Evolutionary conservation across 2,329 filamentous ascomycete genomes (phyloP).

Genomic region (Calonectria montana): DNA sequence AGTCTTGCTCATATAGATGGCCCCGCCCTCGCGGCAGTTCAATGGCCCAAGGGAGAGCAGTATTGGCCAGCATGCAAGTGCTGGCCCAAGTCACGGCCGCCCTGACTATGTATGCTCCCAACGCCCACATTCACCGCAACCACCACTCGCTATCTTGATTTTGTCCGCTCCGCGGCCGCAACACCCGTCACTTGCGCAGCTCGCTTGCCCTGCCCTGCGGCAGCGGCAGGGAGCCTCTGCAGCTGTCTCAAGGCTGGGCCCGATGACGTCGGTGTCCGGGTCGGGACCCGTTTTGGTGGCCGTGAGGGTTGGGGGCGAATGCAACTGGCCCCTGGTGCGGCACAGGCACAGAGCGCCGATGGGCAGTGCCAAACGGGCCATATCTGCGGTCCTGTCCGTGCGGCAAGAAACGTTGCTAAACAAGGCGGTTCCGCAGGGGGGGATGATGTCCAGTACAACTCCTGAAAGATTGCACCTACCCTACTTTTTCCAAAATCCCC

Average conservation of each 20-base stretch:
- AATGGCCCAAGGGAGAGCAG: conserved; percentile 23
- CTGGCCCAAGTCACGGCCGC: conserved; percentile 24
- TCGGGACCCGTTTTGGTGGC: conserved; percentile 15
- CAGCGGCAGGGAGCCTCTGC: conserved; percentile 26
- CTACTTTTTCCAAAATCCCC: no score
- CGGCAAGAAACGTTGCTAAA: conserved; percentile 31
- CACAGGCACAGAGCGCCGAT: conserved; percentile 22
- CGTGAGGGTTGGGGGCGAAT: conserved; percentile 9
- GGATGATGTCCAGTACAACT: no score
- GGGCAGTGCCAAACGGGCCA: conserved; percentile 20
- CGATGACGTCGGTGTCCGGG: conserved; percentile 29
- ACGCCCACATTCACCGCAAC: conserved; percentile 27
- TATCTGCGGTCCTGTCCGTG: conserved; percentile 32
- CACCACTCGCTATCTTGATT: conserved; percentile 21
- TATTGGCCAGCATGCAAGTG: conserved; percentile 33
- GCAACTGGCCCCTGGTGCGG: conserved; percentile 29
- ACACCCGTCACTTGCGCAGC: conserved; percentile 18
- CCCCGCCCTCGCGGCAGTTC: conserved; percentile 21
- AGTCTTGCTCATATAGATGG: conserved; percentile 12
- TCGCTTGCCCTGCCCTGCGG: conserved; percentile 31
- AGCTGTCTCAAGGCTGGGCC: conserved; percentile 28
- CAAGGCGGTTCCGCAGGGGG: conserved; percentile 24
- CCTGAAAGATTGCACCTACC: no score
- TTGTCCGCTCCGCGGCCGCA: conserved; percentile 27
- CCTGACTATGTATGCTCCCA: conserved; percentile 25